These are phyloP conservation scores for Boletales sp. DNA, from an alignment of 768 basidiomycete species.

Conservation along the genomic window DNA sequence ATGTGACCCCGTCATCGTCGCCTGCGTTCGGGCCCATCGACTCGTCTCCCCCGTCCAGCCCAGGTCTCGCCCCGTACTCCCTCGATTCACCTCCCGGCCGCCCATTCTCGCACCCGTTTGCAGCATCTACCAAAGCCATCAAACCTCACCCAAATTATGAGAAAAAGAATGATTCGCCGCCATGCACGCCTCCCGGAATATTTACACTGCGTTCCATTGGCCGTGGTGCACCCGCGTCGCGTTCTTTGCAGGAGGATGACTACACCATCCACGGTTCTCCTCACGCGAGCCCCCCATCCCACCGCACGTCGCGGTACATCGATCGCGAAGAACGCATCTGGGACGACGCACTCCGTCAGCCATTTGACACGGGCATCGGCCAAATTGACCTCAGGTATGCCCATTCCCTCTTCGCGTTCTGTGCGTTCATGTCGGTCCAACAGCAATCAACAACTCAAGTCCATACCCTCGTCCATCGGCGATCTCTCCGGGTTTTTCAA, in stretches of 20 bases:
- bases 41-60: slow-evolving; percentile 37
- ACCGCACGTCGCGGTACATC: slow-evolving; percentile 16
- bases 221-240: slow-evolving; percentile 9
- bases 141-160: slow-evolving; percentile 45
- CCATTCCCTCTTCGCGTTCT: slow-evolving; percentile 12
- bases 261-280: slow-evolving; percentile 7
- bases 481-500: slow-evolving; percentile 48
- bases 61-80: slow-evolving; percentile 22
- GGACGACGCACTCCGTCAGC: slow-evolving; percentile 43
- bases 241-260: slow-evolving; percentile 27
- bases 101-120: slow-evolving; percentile 45
- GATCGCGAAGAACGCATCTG: slow-evolving; percentile 40
- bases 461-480: slow-evolving; percentile 45
- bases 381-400: slow-evolving; percentile 52
- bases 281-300: slow-evolving; percentile 5
- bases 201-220: slow-evolving; percentile 13
- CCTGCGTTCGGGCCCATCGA: slow-evolving; percentile 37
- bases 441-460: slow-evolving; percentile 41
- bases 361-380: slow-evolving; percentile 47
- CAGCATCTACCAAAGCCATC: slow-evolving; percentile 52
- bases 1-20: slow-evolving; percentile 51
- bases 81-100: slow-evolving; percentile 29
- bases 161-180: slow-evolving; percentile 27
- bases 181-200: slow-evolving; percentile 20
- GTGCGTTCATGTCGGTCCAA: slow-evolving; percentile 10